A percentile compares a stretch with the other conserved stretches of the same genome.
These are phyloP conservation scores for Talaromyces sp. DNA, from an alignment of 2,329 filamentous ascomycete species.

Conservation along the genomic window DNA sequence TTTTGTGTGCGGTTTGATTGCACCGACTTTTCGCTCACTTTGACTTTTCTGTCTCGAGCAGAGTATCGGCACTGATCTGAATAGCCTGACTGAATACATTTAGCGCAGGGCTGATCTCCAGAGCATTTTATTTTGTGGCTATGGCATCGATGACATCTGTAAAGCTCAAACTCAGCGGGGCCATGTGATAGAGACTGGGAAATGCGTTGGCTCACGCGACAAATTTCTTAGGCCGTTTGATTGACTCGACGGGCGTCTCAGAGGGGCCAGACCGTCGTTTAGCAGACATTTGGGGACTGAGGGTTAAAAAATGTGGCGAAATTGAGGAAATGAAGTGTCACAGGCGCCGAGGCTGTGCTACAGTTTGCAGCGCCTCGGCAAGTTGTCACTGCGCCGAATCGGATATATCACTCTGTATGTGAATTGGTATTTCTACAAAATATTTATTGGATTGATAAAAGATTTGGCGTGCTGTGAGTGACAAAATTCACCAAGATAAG, in stretches of 20 bases:
- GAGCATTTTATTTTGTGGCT: slow-evolving; percentile 44
- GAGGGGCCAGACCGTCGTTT: background rate
- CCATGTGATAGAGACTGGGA: background rate
- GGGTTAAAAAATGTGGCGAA: background rate
- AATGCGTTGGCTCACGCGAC: background rate
- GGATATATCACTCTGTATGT: background rate
- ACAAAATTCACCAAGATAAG: too few relatives aligned
- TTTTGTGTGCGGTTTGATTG: background rate
- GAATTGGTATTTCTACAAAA: background rate
- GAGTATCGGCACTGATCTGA: slow-evolving; percentile 36
- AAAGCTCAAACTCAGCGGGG: background rate
- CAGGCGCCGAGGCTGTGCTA: background rate
- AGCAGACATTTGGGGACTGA: background rate
- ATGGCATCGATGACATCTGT: slow-evolving; percentile 39
- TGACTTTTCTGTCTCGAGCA: slow-evolving; percentile 37
- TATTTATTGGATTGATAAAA: too few relatives aligned
- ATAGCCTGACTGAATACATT: slow-evolving; percentile 33
- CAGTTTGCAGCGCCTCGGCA: background rate
- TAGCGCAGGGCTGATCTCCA: slow-evolving; percentile 37
- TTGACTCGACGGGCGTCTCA: background rate
- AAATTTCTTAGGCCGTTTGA: background rate
- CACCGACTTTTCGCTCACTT: slow-evolving; percentile 30
- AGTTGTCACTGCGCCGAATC: background rate
- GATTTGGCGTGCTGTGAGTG: too few relatives aligned
- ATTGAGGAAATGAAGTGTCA: background rate